Evolutionary conservation across 2,329 filamentous ascomycete species (phyloP), one percentile per base, ranked within the genome.

Genomic region (Chalaropsis thielavioides): DNA sequence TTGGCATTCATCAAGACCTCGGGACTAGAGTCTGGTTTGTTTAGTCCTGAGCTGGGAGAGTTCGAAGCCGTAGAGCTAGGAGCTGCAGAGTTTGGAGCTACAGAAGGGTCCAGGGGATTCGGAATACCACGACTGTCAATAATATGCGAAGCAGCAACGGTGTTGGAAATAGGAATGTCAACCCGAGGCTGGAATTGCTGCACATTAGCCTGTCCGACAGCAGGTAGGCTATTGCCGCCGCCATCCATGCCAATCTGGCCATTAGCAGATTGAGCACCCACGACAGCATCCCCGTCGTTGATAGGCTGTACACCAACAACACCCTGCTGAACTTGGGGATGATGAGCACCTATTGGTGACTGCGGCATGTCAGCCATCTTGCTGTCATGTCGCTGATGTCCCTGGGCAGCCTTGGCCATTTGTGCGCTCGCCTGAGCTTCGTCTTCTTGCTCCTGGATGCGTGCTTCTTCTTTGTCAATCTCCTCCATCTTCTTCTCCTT

Each of bases 341-440:
- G 27, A 43, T 51, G 27, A 1, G 61, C 31, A 41, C 27, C 51
- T 8, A 15, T 11, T 38, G 54, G 31, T 10, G 59, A 65, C 35
- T 54, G 49, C 22, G 38, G 19, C 49, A 54, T 43, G 13, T 62
- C 43, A 0, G 31, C 43, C 19, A 64, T 38, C 59, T 64, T 64
- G 59, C 62, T 64, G 61, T 67, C 66, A 43, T 67, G 59, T n/a
- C 63, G 66, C 8, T 59, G 43, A 40, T 61, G 66, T 15, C 31
- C 22, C 27, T 62, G 56, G 41, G 44, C 38, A 35, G 17, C 35
- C 58, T 67, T 38, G 10, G 24, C n/a, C 13, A 38, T 35, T 15
- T 60, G 2, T 22, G 24, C 27, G 6, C 22, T n/a, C 13, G 17
- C 11, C 15, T 62, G 7, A 15, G 24, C 11, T 10, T 63, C 6